A percentile compares a stretch with the other conserved stretches of the same genome.
Evolutionary conservation across 202 grass and related monocot species (phyloP).

Genomic region (Saccharum hybrid): DNA sequence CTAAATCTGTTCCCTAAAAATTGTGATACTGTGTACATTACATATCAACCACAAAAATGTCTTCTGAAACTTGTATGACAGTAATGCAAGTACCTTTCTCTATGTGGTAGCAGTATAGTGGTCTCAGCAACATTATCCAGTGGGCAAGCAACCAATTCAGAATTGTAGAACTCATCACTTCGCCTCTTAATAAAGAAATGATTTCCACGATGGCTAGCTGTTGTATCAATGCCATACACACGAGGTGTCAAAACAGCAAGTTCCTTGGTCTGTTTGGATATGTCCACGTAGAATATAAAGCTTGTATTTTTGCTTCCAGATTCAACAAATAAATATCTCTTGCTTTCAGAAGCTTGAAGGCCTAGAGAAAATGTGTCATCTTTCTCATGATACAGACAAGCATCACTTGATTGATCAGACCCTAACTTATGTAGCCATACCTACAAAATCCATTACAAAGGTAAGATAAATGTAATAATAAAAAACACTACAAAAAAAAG

Average conservation of each 20-base stretch:
- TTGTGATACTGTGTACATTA: not conserved
- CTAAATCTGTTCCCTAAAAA: not conserved
- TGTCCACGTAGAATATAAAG: conserved; percentile 79
- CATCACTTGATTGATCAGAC: conserved; percentile 72
- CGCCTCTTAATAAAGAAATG: conserved; percentile 85
- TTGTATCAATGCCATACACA: conserved; percentile 79
- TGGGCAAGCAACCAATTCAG: conserved; percentile 81
- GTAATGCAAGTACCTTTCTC: conserved; percentile 72
- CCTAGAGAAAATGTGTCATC: conserved; percentile 82
- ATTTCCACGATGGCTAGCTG: conserved; percentile 81
- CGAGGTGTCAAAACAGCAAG: conserved; percentile 74
- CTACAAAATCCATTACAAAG: conserved; percentile 47
- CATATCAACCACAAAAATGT: conserved; percentile 32
- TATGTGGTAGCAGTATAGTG: conserved; percentile 80
- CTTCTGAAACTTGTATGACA: conserved; percentile 7
- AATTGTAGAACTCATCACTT: conserved; percentile 90
- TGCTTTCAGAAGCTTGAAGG: conserved; percentile 82
- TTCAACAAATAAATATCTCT: conserved; percentile 83
- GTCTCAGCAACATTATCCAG: conserved; percentile 77
- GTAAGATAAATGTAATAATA: conserved; percentile 11
- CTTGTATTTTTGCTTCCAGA: conserved; percentile 93
- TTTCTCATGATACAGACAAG: conserved; percentile 81
- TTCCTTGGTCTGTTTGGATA: conserved; percentile 63
- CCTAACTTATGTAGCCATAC: conserved; percentile 84
- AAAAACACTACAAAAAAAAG: not conserved